Percentiles rank a stretch among this genome's conserved stretches.
Evolutionary conservation across 768 basidiomycete species (phyloP).

Genomic region (Hydnomerulius pinastri): DNA sequence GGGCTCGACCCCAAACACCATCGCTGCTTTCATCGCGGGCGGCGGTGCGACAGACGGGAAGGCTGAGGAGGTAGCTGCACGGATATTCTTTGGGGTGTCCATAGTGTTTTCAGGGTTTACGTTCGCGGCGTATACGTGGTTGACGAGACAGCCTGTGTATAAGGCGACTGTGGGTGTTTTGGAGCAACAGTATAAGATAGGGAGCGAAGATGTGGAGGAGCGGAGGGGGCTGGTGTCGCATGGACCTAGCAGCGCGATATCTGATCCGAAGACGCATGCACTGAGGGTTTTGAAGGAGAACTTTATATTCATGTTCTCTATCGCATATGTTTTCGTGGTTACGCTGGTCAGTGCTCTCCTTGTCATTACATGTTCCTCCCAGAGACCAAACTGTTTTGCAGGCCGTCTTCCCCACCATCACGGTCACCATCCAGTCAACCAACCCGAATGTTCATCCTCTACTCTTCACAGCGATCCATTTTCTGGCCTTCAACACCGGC

Average conservation of each 20-base stretch:
- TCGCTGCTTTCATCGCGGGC: constrained; percentile 21
- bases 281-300: constrained; percentile 65
- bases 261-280: constrained; percentile 44
- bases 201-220: constrained; percentile 33
- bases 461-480: constrained; percentile 80
- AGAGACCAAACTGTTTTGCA: constrained; percentile 30
- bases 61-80: constrained; percentile 69
- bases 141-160: constrained; percentile 62
- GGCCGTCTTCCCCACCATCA: constrained; percentile 89
- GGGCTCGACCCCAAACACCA: constrained; percentile 37
- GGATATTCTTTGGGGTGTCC: constrained; percentile 72
- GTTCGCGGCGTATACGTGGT: constrained; percentile 54
- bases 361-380: background rate
- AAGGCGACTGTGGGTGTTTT: constrained; percentile 50
- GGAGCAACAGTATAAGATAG: constrained; percentile 38
- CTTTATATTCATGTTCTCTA: constrained; percentile 65
- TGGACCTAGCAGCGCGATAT: constrained; percentile 21
- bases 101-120: constrained; percentile 62
- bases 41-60: constrained; percentile 33
- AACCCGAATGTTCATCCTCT: constrained; percentile 71
- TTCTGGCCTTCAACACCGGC: constrained; percentile 72
- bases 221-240: constrained; percentile 38
- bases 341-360: constrained; percentile 63
- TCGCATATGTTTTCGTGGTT: constrained; percentile 73
- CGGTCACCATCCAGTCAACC: constrained; percentile 70